Evolutionary conservation across 257 asterid species (phyloP), one percentile per base, ranked within the genome.

Genomic region (Solanum acaule): DNA sequence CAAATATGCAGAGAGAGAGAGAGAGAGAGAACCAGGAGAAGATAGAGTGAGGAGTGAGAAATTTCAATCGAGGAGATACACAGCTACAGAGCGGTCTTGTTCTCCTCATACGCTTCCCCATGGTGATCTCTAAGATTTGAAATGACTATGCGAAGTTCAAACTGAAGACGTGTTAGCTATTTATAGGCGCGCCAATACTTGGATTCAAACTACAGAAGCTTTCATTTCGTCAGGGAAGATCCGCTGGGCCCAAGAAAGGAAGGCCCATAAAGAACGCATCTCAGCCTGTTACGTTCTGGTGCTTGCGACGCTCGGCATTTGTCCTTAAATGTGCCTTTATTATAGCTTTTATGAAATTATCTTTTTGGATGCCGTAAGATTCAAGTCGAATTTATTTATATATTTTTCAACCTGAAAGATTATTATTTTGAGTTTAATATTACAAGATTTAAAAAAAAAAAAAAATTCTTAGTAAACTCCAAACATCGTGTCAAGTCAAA

Each of bases 31-130:
- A 97, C 99, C 98, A 92, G 95, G 88, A 92, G 97, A 95, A 95
- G 92, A 91, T 89, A 33, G 96, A 88, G 92, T 91, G 98, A 88
- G 94, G 92, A 84, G 89, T 42, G 44, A 85, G 90, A 84, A 68
- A 84, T 40, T 94, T 84, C 13, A 90, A 31, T 37, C 95, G 93
- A 37, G 99, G 99, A 90, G 99, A 96, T 82, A 90, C 93, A 91
- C 99, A 94, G 93, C 96, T 90, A 89, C 99, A 90, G 83, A 94
- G 92, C 11, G 97, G 83, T 89, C 94, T 93, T 44, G 95, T 90
- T 90, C 92, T 95, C 88, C 98, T 90, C 94, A 96, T 86, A 90
- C 98, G 95, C 92, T 95, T 96, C 93, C 95, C 99, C 98, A 94
- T 95, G 40, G 68, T 81, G 85, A 78, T 67, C 49, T 90, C 89